Evolutionary conservation across 495 filamentous ascomycete species (phyloP).

Genomic region (Talaromyces nanjingensis): DNA sequence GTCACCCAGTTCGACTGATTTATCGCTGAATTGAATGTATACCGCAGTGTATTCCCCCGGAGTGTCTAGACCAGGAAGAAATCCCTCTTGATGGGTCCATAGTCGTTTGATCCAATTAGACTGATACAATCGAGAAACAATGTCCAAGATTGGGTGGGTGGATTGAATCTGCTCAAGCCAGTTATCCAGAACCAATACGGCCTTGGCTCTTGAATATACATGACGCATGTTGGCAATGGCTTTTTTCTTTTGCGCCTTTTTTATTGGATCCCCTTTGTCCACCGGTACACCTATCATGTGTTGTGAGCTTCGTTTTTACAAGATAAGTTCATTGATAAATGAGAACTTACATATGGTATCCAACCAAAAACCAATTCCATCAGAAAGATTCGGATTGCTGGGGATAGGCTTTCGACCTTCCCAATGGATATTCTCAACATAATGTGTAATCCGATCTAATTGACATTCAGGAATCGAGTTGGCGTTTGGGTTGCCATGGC

Average conservation of each 20-base stretch:
- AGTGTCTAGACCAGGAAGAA: background rate
- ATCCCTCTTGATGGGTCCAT: conserved; percentile 9
- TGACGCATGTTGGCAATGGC: conserved; percentile 1
- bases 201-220: conserved; percentile 1
- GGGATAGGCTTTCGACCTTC: background rate
- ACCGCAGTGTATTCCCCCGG: background rate
- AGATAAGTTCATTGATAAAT: background rate
- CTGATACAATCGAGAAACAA: conserved; percentile 3
- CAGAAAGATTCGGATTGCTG: background rate
- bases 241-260: background rate
- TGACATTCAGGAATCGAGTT: conserved; percentile 7
- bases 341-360: conserved; percentile 6
- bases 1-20: background rate
- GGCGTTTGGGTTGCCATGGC: background rate
- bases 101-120: conserved; percentile 8
- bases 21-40: conserved; percentile 6
- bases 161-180: conserved; percentile 7
- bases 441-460: conserved; percentile 1
- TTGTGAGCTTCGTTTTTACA: no score
- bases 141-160: background rate
- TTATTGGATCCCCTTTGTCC: background rate
- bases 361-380: conserved; percentile 6
- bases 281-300: background rate
- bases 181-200: background rate
- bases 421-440: conserved; percentile 5